These are phyloP conservation scores for Seiridium cupressi DNA, from an alignment of 2,329 filamentous ascomycete species.

Conservation along the genomic window DNA sequence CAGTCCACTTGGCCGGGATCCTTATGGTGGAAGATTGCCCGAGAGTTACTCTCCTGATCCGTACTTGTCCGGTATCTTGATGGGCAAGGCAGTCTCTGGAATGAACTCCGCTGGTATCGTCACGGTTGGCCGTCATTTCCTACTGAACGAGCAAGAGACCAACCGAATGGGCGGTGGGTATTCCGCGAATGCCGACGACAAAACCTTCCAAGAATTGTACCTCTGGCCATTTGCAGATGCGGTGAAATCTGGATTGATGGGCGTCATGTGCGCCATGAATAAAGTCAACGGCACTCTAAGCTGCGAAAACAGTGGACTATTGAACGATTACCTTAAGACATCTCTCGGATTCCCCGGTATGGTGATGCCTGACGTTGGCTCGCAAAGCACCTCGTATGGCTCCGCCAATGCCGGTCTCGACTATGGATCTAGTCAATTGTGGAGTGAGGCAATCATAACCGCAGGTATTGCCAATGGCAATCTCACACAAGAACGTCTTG, in stretches of 20 bases:
- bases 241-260: constrained; percentile 24
- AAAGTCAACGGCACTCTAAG: constrained; percentile 46
- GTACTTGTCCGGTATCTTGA: constrained; percentile 2
- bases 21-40: constrained; percentile 1
- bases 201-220: constrained; percentile 55
- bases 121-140: constrained; percentile 2
- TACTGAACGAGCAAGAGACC: constrained; percentile 63
- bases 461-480: constrained; percentile 46
- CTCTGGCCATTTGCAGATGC: constrained; percentile 55
- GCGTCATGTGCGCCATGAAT: constrained; percentile 44
- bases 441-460: constrained; percentile 45
- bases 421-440: not conserved
- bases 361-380: constrained; percentile 38
- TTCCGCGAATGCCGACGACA: constrained; percentile 48
- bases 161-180: constrained; percentile 48
- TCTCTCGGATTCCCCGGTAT: constrained; percentile 42
- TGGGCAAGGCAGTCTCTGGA: not conserved
- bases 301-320: constrained; percentile 46
- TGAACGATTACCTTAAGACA: constrained; percentile 46
- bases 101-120: constrained; percentile 6
- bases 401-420: constrained; percentile 16
- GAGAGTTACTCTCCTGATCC: constrained; percentile 6
- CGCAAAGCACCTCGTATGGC: constrained; percentile 37
- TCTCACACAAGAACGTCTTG: constrained; percentile 37
- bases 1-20: constrained; percentile 11